Evolutionary conservation across 352 stramenopile genomes (phyloP), one percentile per base, ranked within the genome.

Genomic region (Phytophthora vignae): DNA sequence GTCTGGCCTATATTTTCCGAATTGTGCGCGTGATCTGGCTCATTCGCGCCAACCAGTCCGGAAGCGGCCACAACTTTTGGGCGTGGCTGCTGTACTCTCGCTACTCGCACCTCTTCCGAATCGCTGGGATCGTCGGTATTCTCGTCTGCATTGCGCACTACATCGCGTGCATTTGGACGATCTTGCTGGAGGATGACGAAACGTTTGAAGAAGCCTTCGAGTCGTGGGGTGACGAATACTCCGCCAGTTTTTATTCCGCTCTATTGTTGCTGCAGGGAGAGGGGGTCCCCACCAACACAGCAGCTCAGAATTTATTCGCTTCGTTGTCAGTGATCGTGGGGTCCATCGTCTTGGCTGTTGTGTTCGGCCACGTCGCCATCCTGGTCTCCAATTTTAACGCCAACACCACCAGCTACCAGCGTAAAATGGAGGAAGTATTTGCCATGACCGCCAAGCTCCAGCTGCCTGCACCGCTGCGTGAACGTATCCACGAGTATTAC

Each of bases 401-500:
- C 11, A 86, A 83, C 22, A 63, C 62, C 7, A 89, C 78, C 0
- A 78, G 66, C 29, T 95, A 92, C 59, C 71, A 89, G 44, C 81
- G 78, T 11, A 93, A 93, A 52, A 88, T 90, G 82, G 85, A 92
- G 49, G 56, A 72, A 38, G 76, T 93, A 1, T 81, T 90, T 25
- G 80, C 81, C 2, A 73, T 81, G 55, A 94, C 90, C 62, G 61
- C 53, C 4, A 88, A 91, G 36, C 46, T 90, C n/a, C 58, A 81
- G 21, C 69, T 95, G 0, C 88, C 86, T 0, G 10, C 52, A 0
- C 31, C 65, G 1, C 49, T 95, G 2, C 84, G 86, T 1, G 82
- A 92, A 17, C 73, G 86, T 19, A 88, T 93, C 9, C 78, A 81
- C 22, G 70, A 86, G 48, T 92, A 92, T 40, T 94, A 92, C 55